Base-by-base conservation (phyloP, 208 protist species). In the Spironucleus salmonicida region DNA sequence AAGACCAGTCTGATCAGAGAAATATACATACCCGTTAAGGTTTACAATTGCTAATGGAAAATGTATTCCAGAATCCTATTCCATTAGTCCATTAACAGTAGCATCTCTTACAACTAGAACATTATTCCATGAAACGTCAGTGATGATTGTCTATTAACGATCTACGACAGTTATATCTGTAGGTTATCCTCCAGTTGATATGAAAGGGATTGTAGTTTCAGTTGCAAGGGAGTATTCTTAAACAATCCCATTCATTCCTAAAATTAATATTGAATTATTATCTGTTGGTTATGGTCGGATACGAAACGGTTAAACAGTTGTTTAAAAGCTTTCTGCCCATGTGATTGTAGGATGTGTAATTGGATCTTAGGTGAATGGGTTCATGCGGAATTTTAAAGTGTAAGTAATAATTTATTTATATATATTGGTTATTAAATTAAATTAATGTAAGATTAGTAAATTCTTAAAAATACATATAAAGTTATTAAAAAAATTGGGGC, bases 361-460 rank as follows among this genome's bases (percentile, higher is more conserved):
- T 57, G 64, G 64, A 38, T 71, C 64, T 42, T 71, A 35, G 7
- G 64, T 71, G 34, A 71, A 71, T 42, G 64, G 64, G n/a, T 71
- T 71, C 34, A 71, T n/a, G n/a, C n/a, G n/a, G n/a, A n/a, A n/a
- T n/a, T n/a, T n/a, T n/a, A n/a, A n/a, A n/a, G n/a, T n/a, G n/a
- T n/a, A n/a, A n/a, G n/a, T n/a, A n/a, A n/a, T n/a, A n/a, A n/a
- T n/a, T n/a, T n/a, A n/a, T n/a, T n/a, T n/a, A n/a, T n/a, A n/a
- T n/a, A n/a, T n/a, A n/a, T n/a, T n/a, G n/a, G n/a, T n/a, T n/a
- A n/a, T n/a, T n/a, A n/a, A n/a, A n/a, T n/a, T n/a, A n/a, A n/a
- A n/a, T n/a, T n/a, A n/a, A n/a, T n/a, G n/a, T n/a, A n/a, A n/a
- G n/a, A n/a, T n/a, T n/a, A n/a, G n/a, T n/a, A n/a, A n/a, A n/a